These are phyloP conservation scores for Neopestalotiopsis sp. DNA, from an alignment of 2,329 filamentous ascomycete species.

Conservation along the genomic window DNA sequence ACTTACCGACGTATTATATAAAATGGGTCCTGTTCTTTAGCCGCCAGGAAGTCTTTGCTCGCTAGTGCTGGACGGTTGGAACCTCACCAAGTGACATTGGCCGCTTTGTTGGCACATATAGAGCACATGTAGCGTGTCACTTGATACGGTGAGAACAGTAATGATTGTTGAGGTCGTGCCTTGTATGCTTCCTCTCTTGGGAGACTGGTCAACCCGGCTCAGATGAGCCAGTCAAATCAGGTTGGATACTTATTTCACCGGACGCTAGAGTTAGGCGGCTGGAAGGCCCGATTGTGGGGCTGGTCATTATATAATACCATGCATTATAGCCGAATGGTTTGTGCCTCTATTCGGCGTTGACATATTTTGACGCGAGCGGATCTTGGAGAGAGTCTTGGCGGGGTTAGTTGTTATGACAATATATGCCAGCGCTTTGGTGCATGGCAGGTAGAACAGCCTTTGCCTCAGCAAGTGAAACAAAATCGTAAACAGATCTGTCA, in stretches of 20 bases:
- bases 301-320: neutral
- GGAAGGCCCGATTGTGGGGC: constrained; percentile 14
- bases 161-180: neutral
- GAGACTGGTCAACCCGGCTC: neutral
- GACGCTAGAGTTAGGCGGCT: constrained; percentile 5
- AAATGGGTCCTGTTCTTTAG: neutral
- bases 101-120: neutral
- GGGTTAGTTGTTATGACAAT: no score
- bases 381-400: no score
- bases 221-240: neutral
- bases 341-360: neutral
- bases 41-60: neutral
- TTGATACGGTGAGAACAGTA: neutral
- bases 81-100: neutral
- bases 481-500: no score
- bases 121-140: neutral
- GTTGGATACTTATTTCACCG: neutral
- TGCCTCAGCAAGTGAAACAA: no score
- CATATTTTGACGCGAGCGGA: neutral
- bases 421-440: no score
- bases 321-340: neutral
- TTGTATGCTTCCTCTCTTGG: neutral
- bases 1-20: neutral
- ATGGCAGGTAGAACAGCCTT: no score
- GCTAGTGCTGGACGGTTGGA: neutral